Evolutionary conservation across 192 early-diverging fungal genomes (phyloP), one percentile per base, ranked within the genome.

Genomic region (Backusella sp.): DNA sequence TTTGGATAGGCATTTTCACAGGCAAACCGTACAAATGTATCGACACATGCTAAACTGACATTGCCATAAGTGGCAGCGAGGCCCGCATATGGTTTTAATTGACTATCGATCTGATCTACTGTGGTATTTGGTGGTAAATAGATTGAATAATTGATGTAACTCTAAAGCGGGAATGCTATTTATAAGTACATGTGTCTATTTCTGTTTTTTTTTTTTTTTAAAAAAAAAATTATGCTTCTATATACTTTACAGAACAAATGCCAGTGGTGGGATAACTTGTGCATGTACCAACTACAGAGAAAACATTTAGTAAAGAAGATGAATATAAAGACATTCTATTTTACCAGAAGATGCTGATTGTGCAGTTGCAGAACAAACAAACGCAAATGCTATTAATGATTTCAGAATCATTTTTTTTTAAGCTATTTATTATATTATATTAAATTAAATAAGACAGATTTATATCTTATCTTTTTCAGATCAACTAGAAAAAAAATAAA

Each of bases 1-100:
- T 46, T 70, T 30, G 69, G 39, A 46, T 70, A 70, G 21, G 69
- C 37, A 23, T 41, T 41, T 42, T 39, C 37, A 70, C 69, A 70
- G 30, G 37, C 12, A 32, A 28, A 70, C 19, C 69, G 69, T 23
- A 41, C 3, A 46, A 44, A 70, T 17, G 41, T 41, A 70, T 70
- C 69, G 0, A 70, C 37, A 30, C 69, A 70, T 6, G 23, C 28
- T 15, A 41, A 39, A 32, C 69, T 46, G n/a, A 70, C 28, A 0
- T 70, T 30, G 7, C 36, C 41, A 70, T 44, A 39, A 2, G 12
- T 14, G 23, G 42, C 26, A 19, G 35, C 23, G 8, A 70, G 23
- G 1, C 26, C 26, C 4, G 69, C 41, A 15, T 44, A 70, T 17
- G 69, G 69, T 14, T 26, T 46, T 28, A 70, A 30, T 46, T 70